A percentile compares a stretch with the other conserved stretches of the same genome.
Evolutionary conservation across 148 eudicot species (phyloP).

Genomic region (Polygonum maritimum): DNA sequence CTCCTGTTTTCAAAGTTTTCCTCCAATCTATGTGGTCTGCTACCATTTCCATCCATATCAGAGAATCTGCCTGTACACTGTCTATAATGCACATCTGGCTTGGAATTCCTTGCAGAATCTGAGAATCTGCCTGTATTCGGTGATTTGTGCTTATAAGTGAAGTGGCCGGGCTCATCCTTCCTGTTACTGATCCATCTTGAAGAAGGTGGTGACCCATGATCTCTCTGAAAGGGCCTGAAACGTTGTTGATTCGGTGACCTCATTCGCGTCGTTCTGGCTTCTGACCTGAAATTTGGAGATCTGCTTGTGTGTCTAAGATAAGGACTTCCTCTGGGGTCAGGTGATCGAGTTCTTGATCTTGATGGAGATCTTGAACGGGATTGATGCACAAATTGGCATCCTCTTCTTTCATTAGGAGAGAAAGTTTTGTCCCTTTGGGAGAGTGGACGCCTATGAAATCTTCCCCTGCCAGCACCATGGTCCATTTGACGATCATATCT

Average conservation of each 20-base stretch:
- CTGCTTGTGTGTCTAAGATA: slow-evolving; percentile 31
- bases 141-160: slow-evolving; percentile 20
- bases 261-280: slow-evolving; percentile 24
- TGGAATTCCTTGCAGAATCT: background rate
- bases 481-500: slow-evolving; percentile 13
- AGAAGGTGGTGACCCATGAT: slow-evolving; percentile 29
- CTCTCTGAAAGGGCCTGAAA: slow-evolving; percentile 25
- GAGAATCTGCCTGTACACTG: slow-evolving; percentile 20
- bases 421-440: slow-evolving; percentile 11
- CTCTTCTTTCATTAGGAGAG: slow-evolving; percentile 18
- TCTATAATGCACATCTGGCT: slow-evolving; percentile 14
- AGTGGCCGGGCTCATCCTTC: slow-evolving; percentile 26
- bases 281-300: slow-evolving; percentile 38
- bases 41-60: slow-evolving; percentile 20
- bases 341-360: slow-evolving; percentile 36
- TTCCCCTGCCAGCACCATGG: slow-evolving; percentile 14
- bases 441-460: slow-evolving; percentile 13
- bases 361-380: slow-evolving; percentile 35
- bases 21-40: slow-evolving; percentile 27
- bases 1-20: slow-evolving; percentile 27
- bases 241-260: slow-evolving; percentile 32
- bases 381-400: slow-evolving; percentile 12
- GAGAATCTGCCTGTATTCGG: too few species aligned
- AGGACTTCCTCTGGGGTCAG: slow-evolving; percentile 22
- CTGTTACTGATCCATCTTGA: slow-evolving; percentile 21